Base-by-base conservation (phyloP, 2,329 filamentous ascomycete genomes). In the Dactylellina leptospora region DNA sequence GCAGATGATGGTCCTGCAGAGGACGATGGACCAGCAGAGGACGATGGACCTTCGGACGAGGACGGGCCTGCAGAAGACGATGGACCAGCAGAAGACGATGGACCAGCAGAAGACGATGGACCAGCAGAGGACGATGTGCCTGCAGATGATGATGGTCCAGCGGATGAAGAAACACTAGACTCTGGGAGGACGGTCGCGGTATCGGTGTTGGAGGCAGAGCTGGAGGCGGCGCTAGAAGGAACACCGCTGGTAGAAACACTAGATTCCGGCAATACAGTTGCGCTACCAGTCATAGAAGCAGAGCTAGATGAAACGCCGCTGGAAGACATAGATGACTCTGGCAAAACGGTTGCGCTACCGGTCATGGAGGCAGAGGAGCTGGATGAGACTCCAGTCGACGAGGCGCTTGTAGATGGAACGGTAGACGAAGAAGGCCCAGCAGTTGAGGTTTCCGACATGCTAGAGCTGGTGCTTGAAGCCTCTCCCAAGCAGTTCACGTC, bases 401-500 rank as follows among this genome's bases (percentile, higher is more conserved):
- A 16, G 6, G 13, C 56, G 22, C 9, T 25, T 2, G 60, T 45
- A n/a, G 62, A 59, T 3, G 45, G 36, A 27, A 45, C 47, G 13
- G 38, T 30, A 10, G 50, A 47, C 13, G 27, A 23, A 11, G 36
- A 36, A 16, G 54, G 27, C 5, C n/a, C 8, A 47, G 16, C 28
- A 40, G 20, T 42, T 11, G 61, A 66, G 22, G 27, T 59, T 20
- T 30, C 22, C n/a, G 64, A 8, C 38, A 40, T 68, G 4, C 25
- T 28, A 13, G 61, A 66, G 25, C 58, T 51, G 18, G 44, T 36
- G 30, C n/a, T 68, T 33, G 62, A 59, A 3, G 25, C 48, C 8
- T 23, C 33, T 22, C 63, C 36, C 10, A 45, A 30, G 27, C 64
- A 56, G 2, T 61, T 44, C 4, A 18, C 33, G 13, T 60, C 63